Evolutionary conservation across 169 alveolate genomes (phyloP).

Genomic region (Miamiensis avidus): DNA sequence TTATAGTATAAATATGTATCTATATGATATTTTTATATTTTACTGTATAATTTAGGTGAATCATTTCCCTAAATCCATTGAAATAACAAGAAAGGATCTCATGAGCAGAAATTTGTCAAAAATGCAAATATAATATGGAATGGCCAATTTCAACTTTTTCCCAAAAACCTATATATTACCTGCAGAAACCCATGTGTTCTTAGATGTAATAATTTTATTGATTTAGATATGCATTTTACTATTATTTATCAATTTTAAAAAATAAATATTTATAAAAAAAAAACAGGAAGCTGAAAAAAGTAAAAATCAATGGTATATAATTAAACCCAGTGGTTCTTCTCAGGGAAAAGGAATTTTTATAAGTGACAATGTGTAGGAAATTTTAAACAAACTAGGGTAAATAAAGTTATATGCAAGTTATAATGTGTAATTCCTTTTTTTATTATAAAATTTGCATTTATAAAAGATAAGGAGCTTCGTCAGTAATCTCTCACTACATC

Average conservation of each 20-base stretch:
- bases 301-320: constrained; percentile 68
- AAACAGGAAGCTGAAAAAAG: constrained; percentile 69
- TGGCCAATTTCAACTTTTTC: constrained; percentile 65
- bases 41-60: constrained; percentile 43
- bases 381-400: constrained; percentile 39
- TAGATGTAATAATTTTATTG: neutral
- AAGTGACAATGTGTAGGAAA: constrained; percentile 66
- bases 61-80: constrained; percentile 80
- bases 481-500: constrained; percentile 74
- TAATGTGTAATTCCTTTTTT: constrained; percentile 21
- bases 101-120: constrained; percentile 73
- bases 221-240: too few species aligned
- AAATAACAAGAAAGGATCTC: constrained; percentile 81
- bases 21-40: neutral
- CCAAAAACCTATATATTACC: constrained; percentile 83
- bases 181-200: constrained; percentile 38
- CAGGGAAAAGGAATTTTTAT: constrained; percentile 84
- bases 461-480: constrained; percentile 29
- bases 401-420: neutral
- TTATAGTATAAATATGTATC: neutral
- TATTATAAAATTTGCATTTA: constrained; percentile 26
- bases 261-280: neutral
- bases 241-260: too few species aligned
- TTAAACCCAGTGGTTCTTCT: constrained; percentile 80
- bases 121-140: constrained; percentile 64